A percentile compares a stretch with the other conserved stretches of the same genome.
Conservation (phyloP, 306 rosid genomes). For the Glycine tomentella region DNA sequence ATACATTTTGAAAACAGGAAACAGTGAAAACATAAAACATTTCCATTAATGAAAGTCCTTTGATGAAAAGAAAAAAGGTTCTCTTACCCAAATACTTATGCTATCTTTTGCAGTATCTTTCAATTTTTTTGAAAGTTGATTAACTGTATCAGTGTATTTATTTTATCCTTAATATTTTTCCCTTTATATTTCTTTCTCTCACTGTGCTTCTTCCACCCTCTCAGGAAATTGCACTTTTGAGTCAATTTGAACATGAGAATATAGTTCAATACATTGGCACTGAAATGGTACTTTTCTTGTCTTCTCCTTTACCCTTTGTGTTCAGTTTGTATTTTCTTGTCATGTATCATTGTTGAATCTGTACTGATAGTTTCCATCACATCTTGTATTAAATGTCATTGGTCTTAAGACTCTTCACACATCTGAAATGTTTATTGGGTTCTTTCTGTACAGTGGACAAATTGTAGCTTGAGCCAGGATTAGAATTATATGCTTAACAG, state of each 20-base stretch:
- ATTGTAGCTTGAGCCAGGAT: constrained; percentile 7
- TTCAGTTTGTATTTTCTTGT: constrained; percentile 26
- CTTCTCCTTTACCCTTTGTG: neutral
- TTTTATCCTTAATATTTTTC: neutral
- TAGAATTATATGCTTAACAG: constrained; percentile 8
- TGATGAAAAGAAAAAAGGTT: constrained; percentile 16
- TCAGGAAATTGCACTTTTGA: constrained; percentile 86
- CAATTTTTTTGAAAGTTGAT: neutral
- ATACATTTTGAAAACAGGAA: neutral
- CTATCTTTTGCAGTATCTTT: constrained; percentile 4
- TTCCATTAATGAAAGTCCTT: constrained; percentile 6
- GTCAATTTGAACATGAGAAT: constrained; percentile 86
- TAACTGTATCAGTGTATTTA: constrained; percentile 1
- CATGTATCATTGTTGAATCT: constrained; percentile 15
- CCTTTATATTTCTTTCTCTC: constrained; percentile 37
- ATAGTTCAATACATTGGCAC: constrained; percentile 85
- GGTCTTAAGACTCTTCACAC: neutral
- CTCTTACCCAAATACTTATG: neutral
- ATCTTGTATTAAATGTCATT: constrained; percentile 15
- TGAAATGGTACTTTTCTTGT: constrained; percentile 58
- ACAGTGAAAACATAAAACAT: neutral
- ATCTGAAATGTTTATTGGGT: constrained; percentile 1
- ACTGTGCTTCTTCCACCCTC: constrained; percentile 11
- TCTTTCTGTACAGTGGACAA: constrained; percentile 1
- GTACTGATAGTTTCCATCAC: constrained; percentile 24